Evolutionary conservation across 768 basidiomycete genomes (phyloP), one percentile per base, ranked within the genome.

Genomic region (Lactarius trivialis): DNA sequence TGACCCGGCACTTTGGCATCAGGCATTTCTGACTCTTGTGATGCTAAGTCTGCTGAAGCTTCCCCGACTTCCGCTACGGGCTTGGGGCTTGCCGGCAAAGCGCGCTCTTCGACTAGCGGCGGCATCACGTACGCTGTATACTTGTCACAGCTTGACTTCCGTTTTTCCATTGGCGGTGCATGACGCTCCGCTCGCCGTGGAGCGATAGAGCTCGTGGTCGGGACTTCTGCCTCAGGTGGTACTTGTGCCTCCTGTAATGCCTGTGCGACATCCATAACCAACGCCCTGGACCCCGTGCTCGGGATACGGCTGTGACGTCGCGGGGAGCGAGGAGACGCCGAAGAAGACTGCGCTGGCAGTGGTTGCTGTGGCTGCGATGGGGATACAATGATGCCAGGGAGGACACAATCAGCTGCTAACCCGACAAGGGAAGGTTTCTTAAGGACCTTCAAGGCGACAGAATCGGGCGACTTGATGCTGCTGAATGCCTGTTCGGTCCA

Each of bases 231-330:
- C 32, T 52, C 49, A 8, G 53, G 41, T 15, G 34, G 4, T n/a
- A 53, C 60, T 7, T 69, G 69, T 6, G 70, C 73, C 60, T 80
- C 77, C 36, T 71, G 76, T 58, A 89, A 70, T 9, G 81, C 80
- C 70, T 85, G 85, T 3, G 87, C 88, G 12, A 91, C 82, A 45
- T 91, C 88, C 89, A 91, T 91, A 26, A 84, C 88, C 15, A 84
- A 82, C 21, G 86, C 82, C 62, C 90, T 76, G 56, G 81, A 83
- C 17, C 87, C 86, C 6, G 86, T 81, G 68, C 82, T 88, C 5
- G 87, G 82, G 56, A 85, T 85, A 24, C 87, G 83, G 50, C 74
- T 61, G 68, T 80, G 81, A 56, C 77, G 79, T 4, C 73, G 69
- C 6, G 81, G 77, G 1, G 78, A 63, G 28, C 57, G 65, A n/a